A percentile compares a stretch with the other conserved stretches of the same genome.
Conservation (phyloP, 1,284 basidiomycete species). For the Ganoderma resinaceum region DNA sequence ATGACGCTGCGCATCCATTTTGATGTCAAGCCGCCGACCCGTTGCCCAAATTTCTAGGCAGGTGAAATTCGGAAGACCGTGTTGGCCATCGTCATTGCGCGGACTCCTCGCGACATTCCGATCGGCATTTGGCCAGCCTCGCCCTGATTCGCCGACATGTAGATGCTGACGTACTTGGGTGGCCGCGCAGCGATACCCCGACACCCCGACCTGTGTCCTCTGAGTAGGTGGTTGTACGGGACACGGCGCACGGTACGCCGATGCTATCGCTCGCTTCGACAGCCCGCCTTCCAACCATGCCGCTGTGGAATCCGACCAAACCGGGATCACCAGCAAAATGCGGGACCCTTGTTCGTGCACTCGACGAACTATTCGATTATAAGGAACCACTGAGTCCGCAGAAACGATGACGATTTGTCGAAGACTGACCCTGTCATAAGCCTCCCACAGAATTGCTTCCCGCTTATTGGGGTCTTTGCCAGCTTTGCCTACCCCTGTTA, state of each 20-base stretch:
- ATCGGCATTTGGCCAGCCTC: background rate
- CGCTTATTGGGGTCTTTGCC: background rate
- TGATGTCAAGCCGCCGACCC: background rate
- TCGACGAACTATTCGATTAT: background rate
- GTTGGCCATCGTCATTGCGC: too few relatives aligned
- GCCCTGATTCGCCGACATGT: background rate
- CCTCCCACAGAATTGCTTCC: background rate
- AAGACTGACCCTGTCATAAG: background rate
- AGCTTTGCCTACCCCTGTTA: background rate
- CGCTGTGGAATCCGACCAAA: background rate
- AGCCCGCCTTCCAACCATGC: background rate
- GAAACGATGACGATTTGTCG: background rate
- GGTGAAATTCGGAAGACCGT: too few relatives aligned
- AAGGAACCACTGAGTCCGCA: background rate
- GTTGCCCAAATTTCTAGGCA: too few relatives aligned
- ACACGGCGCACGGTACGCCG: background rate
- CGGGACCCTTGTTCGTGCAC: background rate
- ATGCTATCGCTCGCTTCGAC: background rate
- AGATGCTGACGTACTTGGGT: background rate
- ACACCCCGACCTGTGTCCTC: background rate
- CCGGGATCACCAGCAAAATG: background rate
- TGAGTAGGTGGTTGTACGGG: background rate
- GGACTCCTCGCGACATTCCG: background rate
- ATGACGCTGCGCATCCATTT: background rate
- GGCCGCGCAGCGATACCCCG: background rate